Evolutionary conservation across 768 basidiomycete species (phyloP).

Genomic region (Suillus spraguei): DNA sequence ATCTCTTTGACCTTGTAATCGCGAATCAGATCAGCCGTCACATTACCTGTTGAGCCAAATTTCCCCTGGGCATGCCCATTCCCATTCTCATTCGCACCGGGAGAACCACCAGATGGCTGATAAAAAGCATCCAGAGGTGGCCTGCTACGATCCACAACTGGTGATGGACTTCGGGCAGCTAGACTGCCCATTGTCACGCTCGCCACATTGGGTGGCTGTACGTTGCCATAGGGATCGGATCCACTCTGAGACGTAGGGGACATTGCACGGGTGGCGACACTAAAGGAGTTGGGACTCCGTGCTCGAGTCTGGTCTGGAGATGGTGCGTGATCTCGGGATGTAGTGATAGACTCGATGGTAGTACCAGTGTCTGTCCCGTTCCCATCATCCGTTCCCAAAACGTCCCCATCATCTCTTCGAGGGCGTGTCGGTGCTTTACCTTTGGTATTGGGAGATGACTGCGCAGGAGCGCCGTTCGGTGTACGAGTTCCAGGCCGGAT

Average conservation of each 20-base stretch:
- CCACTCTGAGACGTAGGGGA: conserved; percentile 52
- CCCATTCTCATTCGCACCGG: conserved; percentile 51
- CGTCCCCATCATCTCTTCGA: conserved; percentile 41
- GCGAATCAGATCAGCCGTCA: conserved; percentile 73
- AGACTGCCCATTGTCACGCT: conserved; percentile 52
- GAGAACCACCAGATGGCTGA: conserved; percentile 42
- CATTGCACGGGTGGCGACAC: conserved; percentile 50
- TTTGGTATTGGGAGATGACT: conserved; percentile 34
- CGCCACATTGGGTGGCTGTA: conserved; percentile 44
- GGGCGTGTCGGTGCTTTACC: conserved; percentile 56
- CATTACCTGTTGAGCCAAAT: conserved; percentile 63
- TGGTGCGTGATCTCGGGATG: conserved; percentile 46
- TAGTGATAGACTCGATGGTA: conserved; percentile 44
- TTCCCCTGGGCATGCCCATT: conserved; percentile 46
- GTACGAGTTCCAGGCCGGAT: conserved; percentile 42
- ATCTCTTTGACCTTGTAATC: conserved; percentile 83
- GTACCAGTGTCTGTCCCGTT: conserved; percentile 48
- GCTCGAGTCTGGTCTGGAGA: conserved; percentile 65
- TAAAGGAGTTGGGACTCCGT: conserved; percentile 57
- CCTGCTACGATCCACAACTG: conserved; percentile 53
- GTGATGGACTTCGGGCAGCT: conserved; percentile 58
- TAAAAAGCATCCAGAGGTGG: conserved; percentile 68
- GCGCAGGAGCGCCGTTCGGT: conserved; percentile 30
- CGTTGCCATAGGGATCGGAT: conserved; percentile 24
- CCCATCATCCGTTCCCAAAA: conserved; percentile 50